Base-by-base conservation (phyloP, 2,329 filamentous ascomycete species). In the Alternaria sp. region DNA sequence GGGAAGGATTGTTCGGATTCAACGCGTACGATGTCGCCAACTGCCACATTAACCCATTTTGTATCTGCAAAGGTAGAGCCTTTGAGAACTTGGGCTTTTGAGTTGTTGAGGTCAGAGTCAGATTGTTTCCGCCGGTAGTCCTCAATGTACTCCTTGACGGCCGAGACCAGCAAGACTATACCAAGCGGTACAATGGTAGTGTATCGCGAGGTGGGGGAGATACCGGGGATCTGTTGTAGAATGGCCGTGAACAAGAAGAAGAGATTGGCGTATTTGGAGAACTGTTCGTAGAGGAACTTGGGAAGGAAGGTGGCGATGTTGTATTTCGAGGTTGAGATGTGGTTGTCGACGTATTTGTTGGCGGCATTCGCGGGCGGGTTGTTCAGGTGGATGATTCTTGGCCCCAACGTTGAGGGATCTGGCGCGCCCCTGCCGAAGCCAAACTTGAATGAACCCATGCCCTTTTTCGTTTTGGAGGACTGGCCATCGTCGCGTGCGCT, bases 241-340 rank as follows among this genome's bases (percentile, higher is more conserved):
- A 88, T 90, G 16, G 95, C 94, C 38, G 95, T 99, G 80, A 99
- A 98, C 78, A 99, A 87, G 91, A 99, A 99, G 85, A 99, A 99
- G 75, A 99, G 81, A 81, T 99, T 99, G 84, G 95, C 95, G 80
- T 97, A 97, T 84, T 97, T 99, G 63, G 94, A 97, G 82, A 99
- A 99, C 78, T 99, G 95, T 80, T 99, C 95, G 79, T 94, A 93
- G 58, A 99, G 85, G 81, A 99, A 99, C 80, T 99, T 99, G 52
- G 95, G 95, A 18, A 98, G 77, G 79, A 99, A 99, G 20, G 93
- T 97, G 56, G 92, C 85, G 74, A 93, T 73, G 79, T 98, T 99
- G 87, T 99, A 99, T 81, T 99, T 99, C 65, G 95, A 91, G 6
- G 95, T 99, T 43, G 94, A 98, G 65, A 99, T 91, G 79, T 98